Conservation (phyloP, 306 rosid genomes). For the Vigna radiata region DNA sequence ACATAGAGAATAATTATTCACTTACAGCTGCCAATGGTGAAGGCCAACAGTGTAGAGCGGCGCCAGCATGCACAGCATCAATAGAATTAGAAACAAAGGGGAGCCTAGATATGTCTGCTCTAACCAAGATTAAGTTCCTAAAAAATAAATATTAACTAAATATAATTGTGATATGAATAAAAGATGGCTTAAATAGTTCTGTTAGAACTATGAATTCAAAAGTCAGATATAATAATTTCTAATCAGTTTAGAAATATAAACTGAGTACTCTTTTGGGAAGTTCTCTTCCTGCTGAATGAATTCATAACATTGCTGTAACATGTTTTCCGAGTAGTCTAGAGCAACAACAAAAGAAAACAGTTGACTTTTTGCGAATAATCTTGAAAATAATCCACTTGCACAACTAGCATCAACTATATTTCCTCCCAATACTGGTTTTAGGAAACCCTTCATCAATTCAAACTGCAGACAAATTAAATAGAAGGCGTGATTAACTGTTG, state of each 20-base stretch:
- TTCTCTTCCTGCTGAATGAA: conserved; percentile 79
- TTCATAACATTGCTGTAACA: conserved; percentile 83
- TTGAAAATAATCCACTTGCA: conserved; percentile 90
- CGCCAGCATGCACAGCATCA: conserved; percentile 96
- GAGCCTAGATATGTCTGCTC: conserved; percentile 93
- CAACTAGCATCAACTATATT: conserved; percentile 92
- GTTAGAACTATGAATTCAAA: conserved; percentile 5
- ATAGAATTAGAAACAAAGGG: conserved; percentile 88
- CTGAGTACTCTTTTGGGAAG: conserved; percentile 77
- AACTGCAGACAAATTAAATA: conserved; percentile 70
- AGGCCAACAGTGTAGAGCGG: conserved; percentile 98
- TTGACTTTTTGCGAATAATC: conserved; percentile 88
- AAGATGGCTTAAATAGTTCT: conserved; percentile 17
- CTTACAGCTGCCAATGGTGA: conserved; percentile 90
- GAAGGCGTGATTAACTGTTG: conserved; percentile 14
- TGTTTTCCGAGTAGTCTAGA: conserved; percentile 93
- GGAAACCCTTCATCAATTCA: conserved; percentile 69
- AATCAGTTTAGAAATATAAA: conserved; percentile 39
- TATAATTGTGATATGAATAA: conserved; percentile 27
- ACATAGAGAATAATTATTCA: conserved; percentile 30
- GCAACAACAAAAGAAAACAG: conserved; percentile 84
- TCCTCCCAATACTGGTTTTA: conserved; percentile 84
- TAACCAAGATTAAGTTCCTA: conserved; percentile 77
- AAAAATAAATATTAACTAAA: conserved; percentile 34
- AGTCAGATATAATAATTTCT: conserved; percentile 27